A percentile compares a stretch with the other conserved stretches of the same genome.
phyloP scores from a whole-genome alignment of 2,329 filamentous ascomycete genomes.

The Chrysosporium keratinophilum region DNA sequence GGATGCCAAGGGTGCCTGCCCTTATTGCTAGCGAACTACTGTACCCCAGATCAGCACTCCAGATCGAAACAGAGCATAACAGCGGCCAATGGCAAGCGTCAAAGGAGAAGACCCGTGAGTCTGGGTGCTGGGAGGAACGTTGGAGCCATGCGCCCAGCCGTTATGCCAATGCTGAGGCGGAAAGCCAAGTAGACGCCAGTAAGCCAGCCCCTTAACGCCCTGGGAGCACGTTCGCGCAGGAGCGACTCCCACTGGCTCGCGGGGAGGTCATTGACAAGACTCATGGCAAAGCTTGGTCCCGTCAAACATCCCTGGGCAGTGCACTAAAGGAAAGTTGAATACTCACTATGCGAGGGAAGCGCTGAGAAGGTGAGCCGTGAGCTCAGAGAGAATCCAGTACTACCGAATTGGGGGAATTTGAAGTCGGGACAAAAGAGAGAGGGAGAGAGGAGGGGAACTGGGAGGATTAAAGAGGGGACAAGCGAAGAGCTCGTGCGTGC shows the following conservation, averaged over 20 bases:
- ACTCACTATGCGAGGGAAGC: background rate
- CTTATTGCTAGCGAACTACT: background rate
- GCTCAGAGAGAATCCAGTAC: too few species aligned
- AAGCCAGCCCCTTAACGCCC: background rate
- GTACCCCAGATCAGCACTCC: background rate
- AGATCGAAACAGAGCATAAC: background rate
- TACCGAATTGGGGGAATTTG: background rate
- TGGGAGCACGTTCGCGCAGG: conserved; percentile 2
- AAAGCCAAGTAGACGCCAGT: background rate
- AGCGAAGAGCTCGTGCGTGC: background rate
- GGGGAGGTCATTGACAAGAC: background rate
- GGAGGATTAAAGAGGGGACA: background rate
- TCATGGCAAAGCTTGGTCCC: background rate
- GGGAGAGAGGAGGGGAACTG: background rate
- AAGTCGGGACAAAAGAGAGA: background rate
- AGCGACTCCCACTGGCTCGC: conserved; percentile 2
- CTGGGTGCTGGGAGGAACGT: background rate
- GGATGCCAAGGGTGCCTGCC: background rate
- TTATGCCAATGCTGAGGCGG: background rate
- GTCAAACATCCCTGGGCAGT: conserved; percentile 1
- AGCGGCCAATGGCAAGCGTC: background rate
- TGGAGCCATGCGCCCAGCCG: background rate
- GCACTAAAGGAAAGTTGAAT: background rate
- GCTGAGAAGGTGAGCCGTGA: too few species aligned
- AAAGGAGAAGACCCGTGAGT: background rate